Conservation (phyloP, 805 yeast genomes). For the Torulaspora gathmanii region DNA sequence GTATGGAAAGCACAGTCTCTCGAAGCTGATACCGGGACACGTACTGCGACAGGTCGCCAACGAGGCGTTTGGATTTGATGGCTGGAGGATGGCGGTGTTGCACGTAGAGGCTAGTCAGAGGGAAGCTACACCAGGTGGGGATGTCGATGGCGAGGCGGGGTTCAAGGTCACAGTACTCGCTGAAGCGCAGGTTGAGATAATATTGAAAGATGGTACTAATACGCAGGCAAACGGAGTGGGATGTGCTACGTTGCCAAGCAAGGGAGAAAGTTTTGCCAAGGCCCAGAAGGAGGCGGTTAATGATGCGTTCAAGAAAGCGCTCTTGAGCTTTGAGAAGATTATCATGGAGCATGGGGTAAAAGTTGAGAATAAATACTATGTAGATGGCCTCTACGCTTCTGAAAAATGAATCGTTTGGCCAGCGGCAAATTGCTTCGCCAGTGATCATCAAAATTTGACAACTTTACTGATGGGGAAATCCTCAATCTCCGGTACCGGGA, state of each 20-base stretch:
- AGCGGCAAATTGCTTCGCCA: neutral
- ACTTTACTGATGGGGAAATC: slow-evolving; percentile 56
- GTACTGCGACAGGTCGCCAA: slow-evolving; percentile 42
- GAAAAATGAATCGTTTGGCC: neutral
- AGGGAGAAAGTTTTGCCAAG: slow-evolving; percentile 70
- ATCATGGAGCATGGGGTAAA: slow-evolving; percentile 35
- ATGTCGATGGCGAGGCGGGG: slow-evolving; percentile 4
- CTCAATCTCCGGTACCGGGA: slow-evolving; percentile 61
- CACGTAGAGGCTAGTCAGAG: slow-evolving; percentile 23
- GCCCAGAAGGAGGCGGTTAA: slow-evolving; percentile 84
- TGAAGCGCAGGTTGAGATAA: slow-evolving; percentile 54
- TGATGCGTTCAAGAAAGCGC: slow-evolving; percentile 73
- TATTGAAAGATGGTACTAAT: slow-evolving; percentile 74
- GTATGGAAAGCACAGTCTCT: slow-evolving; percentile 27
- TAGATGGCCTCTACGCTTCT: slow-evolving; percentile 32
- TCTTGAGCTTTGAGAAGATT: slow-evolving; percentile 75
- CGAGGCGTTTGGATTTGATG: slow-evolving; percentile 51
- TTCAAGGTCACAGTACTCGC: slow-evolving; percentile 28
- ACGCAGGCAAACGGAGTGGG: slow-evolving; percentile 80
- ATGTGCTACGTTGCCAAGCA: slow-evolving; percentile 52
- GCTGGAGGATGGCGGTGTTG: slow-evolving; percentile 49
- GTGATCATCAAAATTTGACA: slow-evolving; percentile 48
- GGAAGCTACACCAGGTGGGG: slow-evolving; percentile 6
- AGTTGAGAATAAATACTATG: slow-evolving; percentile 35
- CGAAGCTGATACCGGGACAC: slow-evolving; percentile 35